phyloP scores from a whole-genome alignment of 306 rosid genomes.

The Astragalus glycyphyllos region DNA sequence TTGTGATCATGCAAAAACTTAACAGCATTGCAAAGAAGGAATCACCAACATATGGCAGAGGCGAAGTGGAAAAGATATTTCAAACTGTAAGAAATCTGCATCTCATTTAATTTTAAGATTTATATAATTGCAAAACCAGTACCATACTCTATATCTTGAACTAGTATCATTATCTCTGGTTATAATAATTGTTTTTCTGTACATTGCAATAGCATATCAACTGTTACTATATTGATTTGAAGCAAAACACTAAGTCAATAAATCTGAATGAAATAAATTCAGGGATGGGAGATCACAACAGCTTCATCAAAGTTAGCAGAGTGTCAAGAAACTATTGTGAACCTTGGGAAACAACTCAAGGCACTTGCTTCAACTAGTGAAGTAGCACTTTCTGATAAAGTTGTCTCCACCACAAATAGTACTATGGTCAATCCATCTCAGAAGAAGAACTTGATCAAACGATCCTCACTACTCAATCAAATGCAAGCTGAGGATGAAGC shows the following conservation, averaged over 20 bases:
- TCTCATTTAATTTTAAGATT: slow-evolving; percentile 11
- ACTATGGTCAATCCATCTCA: slow-evolving; percentile 43
- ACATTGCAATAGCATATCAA: not conserved
- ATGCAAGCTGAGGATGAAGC: slow-evolving; percentile 72
- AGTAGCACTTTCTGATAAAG: slow-evolving; percentile 52
- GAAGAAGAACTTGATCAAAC: slow-evolving; percentile 54
- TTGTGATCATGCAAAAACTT: slow-evolving; percentile 26
- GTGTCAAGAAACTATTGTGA: slow-evolving; percentile 80
- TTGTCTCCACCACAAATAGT: slow-evolving; percentile 47
- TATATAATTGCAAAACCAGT: not conserved
- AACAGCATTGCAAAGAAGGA: slow-evolving; percentile 71
- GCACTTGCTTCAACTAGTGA: slow-evolving; percentile 76
- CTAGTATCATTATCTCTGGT: not conserved
- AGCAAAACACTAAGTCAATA: not conserved
- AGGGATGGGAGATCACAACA: slow-evolving; percentile 91
- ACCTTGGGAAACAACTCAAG: slow-evolving; percentile 78
- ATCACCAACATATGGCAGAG: slow-evolving; percentile 51
- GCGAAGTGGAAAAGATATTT: slow-evolving; percentile 62
- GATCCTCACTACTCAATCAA: slow-evolving; percentile 61
- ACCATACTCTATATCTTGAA: slow-evolving; percentile 11
- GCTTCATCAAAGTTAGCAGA: slow-evolving; percentile 84
- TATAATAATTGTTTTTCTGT: not conserved
- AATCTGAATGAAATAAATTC: slow-evolving; percentile 31
- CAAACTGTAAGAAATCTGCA: slow-evolving; percentile 60
- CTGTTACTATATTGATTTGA: slow-evolving; percentile 1